These are phyloP conservation scores for Nicotiana attenuata DNA, from an alignment of 257 asterid genomes.

Conservation along the genomic window DNA sequence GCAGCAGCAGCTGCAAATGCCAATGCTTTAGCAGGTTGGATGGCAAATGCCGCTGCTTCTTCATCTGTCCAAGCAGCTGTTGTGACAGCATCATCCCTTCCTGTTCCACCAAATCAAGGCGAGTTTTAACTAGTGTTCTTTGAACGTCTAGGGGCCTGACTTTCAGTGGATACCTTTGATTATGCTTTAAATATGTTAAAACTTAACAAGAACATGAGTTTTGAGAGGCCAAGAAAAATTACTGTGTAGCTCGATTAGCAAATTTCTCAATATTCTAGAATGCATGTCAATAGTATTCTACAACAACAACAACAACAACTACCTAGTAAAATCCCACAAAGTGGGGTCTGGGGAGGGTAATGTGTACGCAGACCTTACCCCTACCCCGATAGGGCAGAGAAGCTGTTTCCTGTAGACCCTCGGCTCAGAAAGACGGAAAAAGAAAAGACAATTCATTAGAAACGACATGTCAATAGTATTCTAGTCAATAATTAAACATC, in stretches of 20 bases:
- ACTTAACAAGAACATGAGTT: not conserved
- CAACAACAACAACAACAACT: too few relatives aligned
- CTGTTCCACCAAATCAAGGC: slow-evolving; percentile 89
- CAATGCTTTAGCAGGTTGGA: slow-evolving; percentile 95
- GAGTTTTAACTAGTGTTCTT: slow-evolving; percentile 6
- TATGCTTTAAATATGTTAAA: not conserved
- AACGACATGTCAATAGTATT: not conserved
- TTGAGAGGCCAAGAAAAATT: not conserved
- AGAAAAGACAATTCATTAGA: too few relatives aligned
- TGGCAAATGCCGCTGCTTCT: slow-evolving; percentile 93
- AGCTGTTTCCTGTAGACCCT: too few relatives aligned
- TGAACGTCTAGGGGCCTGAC: not conserved
- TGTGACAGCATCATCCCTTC: slow-evolving; percentile 84
- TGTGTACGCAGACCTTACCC: too few relatives aligned
- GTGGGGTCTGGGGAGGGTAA: too few relatives aligned
- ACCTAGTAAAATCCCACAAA: too few relatives aligned
- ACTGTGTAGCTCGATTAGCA: not conserved
- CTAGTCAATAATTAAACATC: not conserved
- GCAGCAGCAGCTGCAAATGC: slow-evolving; percentile 82
- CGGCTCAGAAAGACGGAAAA: too few relatives aligned
- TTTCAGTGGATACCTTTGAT: not conserved
- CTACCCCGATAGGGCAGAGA: too few relatives aligned
- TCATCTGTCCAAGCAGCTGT: slow-evolving; percentile 96
- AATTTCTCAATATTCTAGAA: not conserved
- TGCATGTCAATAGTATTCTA: not conserved